A percentile compares a stretch with the other conserved stretches of the same genome.
phyloP scores from a whole-genome alignment of 2,329 filamentous ascomycete genomes.

The Thelonectria rubi region DNA sequence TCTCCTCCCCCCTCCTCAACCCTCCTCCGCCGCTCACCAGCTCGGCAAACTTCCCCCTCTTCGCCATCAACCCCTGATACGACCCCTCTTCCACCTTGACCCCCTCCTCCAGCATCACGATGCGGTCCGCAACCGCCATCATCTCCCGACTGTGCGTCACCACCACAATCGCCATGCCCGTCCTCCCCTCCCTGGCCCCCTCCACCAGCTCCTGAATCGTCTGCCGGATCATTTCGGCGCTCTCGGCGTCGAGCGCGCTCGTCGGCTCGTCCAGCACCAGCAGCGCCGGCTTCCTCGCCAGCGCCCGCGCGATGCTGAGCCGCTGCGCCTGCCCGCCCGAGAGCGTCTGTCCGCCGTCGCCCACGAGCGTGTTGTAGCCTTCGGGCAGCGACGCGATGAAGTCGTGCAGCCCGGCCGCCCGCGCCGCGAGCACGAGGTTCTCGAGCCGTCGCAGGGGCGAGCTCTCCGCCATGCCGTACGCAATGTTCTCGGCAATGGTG shows the following conservation, averaged over 20 bases:
- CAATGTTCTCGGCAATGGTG: slow-evolving; percentile 81
- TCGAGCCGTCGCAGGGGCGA: slow-evolving; percentile 58
- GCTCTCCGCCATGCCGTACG: slow-evolving; percentile 73
- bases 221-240: slow-evolving; percentile 69
- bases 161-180: slow-evolving; percentile 74
- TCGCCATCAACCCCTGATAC: slow-evolving; percentile 67
- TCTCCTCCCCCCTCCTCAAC: neutral
- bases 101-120: slow-evolving; percentile 77
- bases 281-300: slow-evolving; percentile 75
- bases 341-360: slow-evolving; percentile 77
- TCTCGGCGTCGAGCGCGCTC: slow-evolving; percentile 77
- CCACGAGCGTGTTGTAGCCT: slow-evolving; percentile 71
- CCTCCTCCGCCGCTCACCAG: slow-evolving; percentile 50
- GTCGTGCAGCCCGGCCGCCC: slow-evolving; percentile 73
- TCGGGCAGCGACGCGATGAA: slow-evolving; percentile 77
- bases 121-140: slow-evolving; percentile 81
- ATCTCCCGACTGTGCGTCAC: slow-evolving; percentile 86
- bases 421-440: slow-evolving; percentile 62
- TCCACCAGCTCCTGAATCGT: slow-evolving; percentile 66
- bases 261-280: slow-evolving; percentile 90
- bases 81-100: slow-evolving; percentile 72
- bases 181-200: slow-evolving; percentile 29
- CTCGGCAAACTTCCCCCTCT: slow-evolving; percentile 57
- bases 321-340: slow-evolving; percentile 87
- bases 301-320: slow-evolving; percentile 80